These are phyloP conservation scores for Phlyctochytrium bullatum DNA, from an alignment of 192 early-diverging fungal genomes.

Conservation along the genomic window DNA sequence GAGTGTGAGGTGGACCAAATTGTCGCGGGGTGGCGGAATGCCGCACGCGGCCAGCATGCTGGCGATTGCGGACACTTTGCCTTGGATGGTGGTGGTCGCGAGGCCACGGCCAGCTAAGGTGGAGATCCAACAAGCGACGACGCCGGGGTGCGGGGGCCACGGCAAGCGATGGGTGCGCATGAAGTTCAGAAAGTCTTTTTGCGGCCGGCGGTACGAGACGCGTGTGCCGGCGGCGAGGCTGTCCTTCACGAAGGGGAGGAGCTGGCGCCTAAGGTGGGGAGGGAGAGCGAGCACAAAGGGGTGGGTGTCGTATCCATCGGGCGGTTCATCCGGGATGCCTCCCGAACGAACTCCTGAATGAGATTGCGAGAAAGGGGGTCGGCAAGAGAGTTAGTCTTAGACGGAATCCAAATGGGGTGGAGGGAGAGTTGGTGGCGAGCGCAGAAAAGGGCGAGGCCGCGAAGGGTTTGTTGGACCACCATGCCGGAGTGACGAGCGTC, in stretches of 20 bases:
- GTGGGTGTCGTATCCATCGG: not conserved
- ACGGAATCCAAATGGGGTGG: constrained; percentile 6
- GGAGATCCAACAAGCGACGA: not conserved
- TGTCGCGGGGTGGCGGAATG: too few relatives aligned
- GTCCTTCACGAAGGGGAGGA: not conserved
- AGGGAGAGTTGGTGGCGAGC: constrained; percentile 2
- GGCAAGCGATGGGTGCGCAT: not conserved
- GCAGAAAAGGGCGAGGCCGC: constrained; percentile 12
- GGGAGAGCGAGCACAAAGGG: not conserved
- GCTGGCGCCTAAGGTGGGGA: constrained; percentile 6
- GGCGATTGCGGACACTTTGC: not conserved
- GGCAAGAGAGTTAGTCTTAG: not conserved
- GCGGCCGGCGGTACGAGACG: constrained; percentile 1
- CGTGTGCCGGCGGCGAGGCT: constrained; percentile 3
- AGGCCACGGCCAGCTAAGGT: too few relatives aligned
- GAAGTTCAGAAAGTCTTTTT: constrained; percentile 1
- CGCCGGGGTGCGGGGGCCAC: not conserved
- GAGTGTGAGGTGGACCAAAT: too few relatives aligned
- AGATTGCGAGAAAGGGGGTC: constrained; percentile 3
- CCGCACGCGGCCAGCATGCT: not conserved
- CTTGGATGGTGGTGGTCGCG: not conserved
- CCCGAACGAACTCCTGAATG: not conserved
- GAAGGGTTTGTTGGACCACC: not conserved
- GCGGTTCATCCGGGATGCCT: too few relatives aligned
- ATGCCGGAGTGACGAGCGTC: too few relatives aligned